A percentile compares a stretch with the other conserved stretches of the same genome.
Conservation (phyloP, 352 stramenopile genomes). For the Elongisporangium undulatum region DNA sequence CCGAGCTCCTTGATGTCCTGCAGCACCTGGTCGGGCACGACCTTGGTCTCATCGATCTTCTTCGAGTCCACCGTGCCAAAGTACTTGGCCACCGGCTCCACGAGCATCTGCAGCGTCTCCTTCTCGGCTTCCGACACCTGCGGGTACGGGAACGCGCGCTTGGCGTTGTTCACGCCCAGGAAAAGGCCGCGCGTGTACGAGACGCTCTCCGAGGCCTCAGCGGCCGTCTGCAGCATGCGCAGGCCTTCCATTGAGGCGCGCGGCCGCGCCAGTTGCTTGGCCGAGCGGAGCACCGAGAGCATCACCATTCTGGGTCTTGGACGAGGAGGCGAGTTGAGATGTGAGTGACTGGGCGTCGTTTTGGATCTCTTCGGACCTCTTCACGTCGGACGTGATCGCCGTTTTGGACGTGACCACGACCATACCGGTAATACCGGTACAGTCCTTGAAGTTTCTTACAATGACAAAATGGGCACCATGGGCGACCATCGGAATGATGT, state of each 20-base stretch:
- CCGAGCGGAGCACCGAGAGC: slow-evolving; percentile 34
- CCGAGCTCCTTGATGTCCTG: slow-evolving; percentile 79
- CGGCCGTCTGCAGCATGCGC: slow-evolving; percentile 64
- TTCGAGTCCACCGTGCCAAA: slow-evolving; percentile 66
- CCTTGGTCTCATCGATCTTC: slow-evolving; percentile 79
- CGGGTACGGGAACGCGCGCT: slow-evolving; percentile 77
- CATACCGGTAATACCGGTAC: background rate
- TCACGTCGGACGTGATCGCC: background rate
- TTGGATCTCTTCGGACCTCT: background rate
- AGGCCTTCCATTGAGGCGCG: slow-evolving; percentile 13
- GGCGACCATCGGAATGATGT: background rate
- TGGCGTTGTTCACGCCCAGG: slow-evolving; percentile 76
- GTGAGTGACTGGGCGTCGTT: background rate
- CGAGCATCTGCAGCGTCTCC: slow-evolving; percentile 83
- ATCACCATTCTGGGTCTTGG: slow-evolving; percentile 29
- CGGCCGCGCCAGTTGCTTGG: slow-evolving; percentile 9
- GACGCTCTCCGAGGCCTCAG: slow-evolving; percentile 53
- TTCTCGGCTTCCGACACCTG: slow-evolving; percentile 61
- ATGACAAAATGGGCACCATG: background rate
- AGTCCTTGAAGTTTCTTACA: background rate
- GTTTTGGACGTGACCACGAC: background rate
- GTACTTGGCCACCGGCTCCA: slow-evolving; percentile 78
- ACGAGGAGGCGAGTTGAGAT: background rate
- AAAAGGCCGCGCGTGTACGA: slow-evolving; percentile 84
- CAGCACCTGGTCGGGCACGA: slow-evolving; percentile 66